Percentiles rank a stretch among this genome's conserved stretches.
Conservation (phyloP, 805 yeast species). For the Clavispora carvajalis region DNA sequence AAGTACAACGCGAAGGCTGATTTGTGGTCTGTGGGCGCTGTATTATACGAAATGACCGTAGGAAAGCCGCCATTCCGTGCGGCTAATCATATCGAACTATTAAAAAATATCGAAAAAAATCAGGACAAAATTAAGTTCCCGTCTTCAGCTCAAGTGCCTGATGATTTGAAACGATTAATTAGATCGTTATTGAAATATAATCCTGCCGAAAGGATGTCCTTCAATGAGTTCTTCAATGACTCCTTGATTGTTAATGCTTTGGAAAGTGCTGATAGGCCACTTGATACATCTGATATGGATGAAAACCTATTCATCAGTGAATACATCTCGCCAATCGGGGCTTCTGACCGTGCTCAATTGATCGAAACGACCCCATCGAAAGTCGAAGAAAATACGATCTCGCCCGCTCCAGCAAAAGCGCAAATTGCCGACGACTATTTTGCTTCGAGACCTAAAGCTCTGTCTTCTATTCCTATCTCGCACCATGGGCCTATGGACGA, state of each 20-base stretch:
- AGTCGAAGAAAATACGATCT: not conserved
- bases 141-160: conserved; percentile 55
- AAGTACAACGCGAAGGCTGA: conserved; percentile 97
- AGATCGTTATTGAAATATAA: conserved; percentile 72
- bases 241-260: conserved; percentile 57
- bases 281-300: conserved; percentile 63
- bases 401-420: not conserved
- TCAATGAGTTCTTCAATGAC: conserved; percentile 79
- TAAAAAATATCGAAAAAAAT: conserved; percentile 77
- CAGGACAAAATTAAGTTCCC: conserved; percentile 81
- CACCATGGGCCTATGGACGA: conserved; percentile 30
- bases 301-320: conserved; percentile 84
- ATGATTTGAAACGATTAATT: conserved; percentile 63
- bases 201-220: conserved; percentile 84
- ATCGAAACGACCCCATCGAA: conserved; percentile 9
- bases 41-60: conserved; percentile 87
- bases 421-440: not conserved
- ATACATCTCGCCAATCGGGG: conserved; percentile 48
- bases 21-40: conserved; percentile 97
- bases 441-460: not conserved
- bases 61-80: conserved; percentile 98
- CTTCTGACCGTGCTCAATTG: conserved; percentile 18
- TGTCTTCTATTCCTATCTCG: not conserved
- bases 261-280: conserved; percentile 48
- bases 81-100: conserved; percentile 83